Conservation (phyloP, 805 yeast genomes). For the Candida silvicultrix region DNA sequence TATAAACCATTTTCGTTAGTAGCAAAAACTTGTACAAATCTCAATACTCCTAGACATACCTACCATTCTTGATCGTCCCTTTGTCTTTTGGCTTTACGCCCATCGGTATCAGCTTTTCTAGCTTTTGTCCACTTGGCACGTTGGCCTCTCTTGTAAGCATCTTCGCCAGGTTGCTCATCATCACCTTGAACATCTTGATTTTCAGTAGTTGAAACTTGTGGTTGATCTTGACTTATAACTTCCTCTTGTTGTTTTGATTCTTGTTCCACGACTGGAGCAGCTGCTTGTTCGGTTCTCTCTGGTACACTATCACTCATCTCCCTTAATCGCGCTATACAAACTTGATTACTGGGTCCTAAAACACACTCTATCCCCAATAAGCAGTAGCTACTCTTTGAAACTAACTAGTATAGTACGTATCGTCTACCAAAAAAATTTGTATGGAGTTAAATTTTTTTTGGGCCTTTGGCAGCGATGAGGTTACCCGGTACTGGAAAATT, state of each 20-base stretch:
- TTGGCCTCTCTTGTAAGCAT: slow-evolving; percentile 35
- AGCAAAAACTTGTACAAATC: neutral
- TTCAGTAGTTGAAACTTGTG: neutral
- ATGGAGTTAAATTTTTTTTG: neutral
- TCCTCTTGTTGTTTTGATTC: neutral
- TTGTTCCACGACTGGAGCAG: neutral
- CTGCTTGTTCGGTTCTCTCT: neutral
- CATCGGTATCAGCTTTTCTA: slow-evolving; percentile 19
- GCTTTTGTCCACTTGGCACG: slow-evolving; percentile 27
- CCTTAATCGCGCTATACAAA: neutral
- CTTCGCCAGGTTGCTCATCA: slow-evolving; percentile 32
- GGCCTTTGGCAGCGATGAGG: slow-evolving; percentile 3
- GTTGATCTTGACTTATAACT: neutral
- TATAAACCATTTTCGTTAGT: slow-evolving; percentile 6
- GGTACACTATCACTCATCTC: neutral
- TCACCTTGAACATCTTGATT: slow-evolving; percentile 20
- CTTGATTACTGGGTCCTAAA: neutral
- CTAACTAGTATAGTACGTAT: too few species aligned
- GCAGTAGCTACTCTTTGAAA: too few species aligned
- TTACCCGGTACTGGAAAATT: neutral
- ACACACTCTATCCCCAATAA: too few species aligned
- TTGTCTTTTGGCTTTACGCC: slow-evolving; percentile 14
- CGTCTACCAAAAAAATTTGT: too few species aligned
- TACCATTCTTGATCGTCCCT: slow-evolving; percentile 18
- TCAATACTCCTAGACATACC: slow-evolving; percentile 13